phyloP scores from a whole-genome alignment of 2,329 filamentous ascomycete genomes.

The Hypoxylon rubiginosum region DNA sequence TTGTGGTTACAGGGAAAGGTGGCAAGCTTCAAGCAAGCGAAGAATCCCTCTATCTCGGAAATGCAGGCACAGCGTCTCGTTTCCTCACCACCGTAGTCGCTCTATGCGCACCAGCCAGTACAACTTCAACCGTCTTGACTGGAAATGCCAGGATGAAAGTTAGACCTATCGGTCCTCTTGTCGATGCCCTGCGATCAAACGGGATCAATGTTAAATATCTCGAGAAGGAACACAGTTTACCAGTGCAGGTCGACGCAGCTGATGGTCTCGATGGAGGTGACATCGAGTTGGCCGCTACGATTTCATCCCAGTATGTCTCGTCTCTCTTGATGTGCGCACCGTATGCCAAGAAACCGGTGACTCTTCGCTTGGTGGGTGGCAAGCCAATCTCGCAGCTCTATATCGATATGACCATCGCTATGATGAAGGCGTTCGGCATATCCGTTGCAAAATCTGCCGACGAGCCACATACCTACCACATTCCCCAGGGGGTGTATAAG shows the following conservation, averaged over 20 bases:
- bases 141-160: constrained; percentile 98
- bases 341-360: constrained; percentile 95
- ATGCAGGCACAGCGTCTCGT: constrained; percentile 94
- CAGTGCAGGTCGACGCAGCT: constrained; percentile 84
- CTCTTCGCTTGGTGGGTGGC: constrained; percentile 89
- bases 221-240: constrained; percentile 85
- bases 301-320: constrained; percentile 99
- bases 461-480: constrained; percentile 92
- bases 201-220: constrained; percentile 90
- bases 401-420: constrained; percentile 98
- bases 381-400: constrained; percentile 98
- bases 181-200: constrained; percentile 89
- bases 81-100: constrained; percentile 94
- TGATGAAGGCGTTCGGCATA: constrained; percentile 96
- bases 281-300: constrained; percentile 92
- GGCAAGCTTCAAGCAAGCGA: constrained; percentile 82
- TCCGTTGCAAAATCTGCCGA: constrained; percentile 80
- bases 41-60: constrained; percentile 89
- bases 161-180: constrained; percentile 90
- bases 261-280: constrained; percentile 86
- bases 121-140: constrained; percentile 82
- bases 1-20: constrained; percentile 92
- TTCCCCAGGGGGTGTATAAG: constrained; percentile 84
- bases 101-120: constrained; percentile 77
- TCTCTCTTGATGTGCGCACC: constrained; percentile 97